Base-by-base conservation (phyloP, 257 asterid species). In the Penstemon newberryi region DNA sequence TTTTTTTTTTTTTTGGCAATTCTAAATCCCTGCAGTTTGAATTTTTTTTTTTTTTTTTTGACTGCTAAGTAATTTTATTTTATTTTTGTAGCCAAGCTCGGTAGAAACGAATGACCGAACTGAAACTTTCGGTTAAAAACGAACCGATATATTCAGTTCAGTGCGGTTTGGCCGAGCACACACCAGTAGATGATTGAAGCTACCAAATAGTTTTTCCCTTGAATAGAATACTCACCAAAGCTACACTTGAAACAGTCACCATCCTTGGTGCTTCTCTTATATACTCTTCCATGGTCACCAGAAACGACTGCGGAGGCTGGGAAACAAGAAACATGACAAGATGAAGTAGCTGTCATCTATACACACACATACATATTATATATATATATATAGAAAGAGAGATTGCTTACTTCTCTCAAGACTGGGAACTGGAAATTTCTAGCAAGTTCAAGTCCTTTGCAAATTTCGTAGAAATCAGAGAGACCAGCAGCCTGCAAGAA, bases 371-470 rank as follows among this genome's bases (percentile, higher is more conserved):
- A 25, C 2, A 25, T 2, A 25, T 25, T 1, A 1, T 25, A 25
- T 25, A 25, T 25, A 2, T 25, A 25, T 25, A 25, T 25, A 65
- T 41, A 10, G 44, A 67, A 60, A 54, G 38, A 71, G 7, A 25
- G n/a, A 56, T 18, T 39, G 56, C 59, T 72, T 86, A 91, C 99
- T 93, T 89, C 99, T 77, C 91, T 86, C 86, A 94, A 63, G 36
- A 83, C 88, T 18, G 99, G 99, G 79, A 94, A 94, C 70, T 94
- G 99, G 75, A 94, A 94, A 80, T 89, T 94, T 80, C 98, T 86
- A 47, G 99, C 99, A 59, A 94, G 95, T 85, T 91, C 97, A 73
- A 94, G 87, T 44, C 92, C 98, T 82, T 86, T 91, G 88, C 99
- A 94, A 67, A 82, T 82, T 79, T 91, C 99, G 64, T 94, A 94